Percentiles rank a stretch among this genome's conserved stretches.
phyloP scores from a whole-genome alignment of 257 asterid species.

The Solanum microdontum region DNA sequence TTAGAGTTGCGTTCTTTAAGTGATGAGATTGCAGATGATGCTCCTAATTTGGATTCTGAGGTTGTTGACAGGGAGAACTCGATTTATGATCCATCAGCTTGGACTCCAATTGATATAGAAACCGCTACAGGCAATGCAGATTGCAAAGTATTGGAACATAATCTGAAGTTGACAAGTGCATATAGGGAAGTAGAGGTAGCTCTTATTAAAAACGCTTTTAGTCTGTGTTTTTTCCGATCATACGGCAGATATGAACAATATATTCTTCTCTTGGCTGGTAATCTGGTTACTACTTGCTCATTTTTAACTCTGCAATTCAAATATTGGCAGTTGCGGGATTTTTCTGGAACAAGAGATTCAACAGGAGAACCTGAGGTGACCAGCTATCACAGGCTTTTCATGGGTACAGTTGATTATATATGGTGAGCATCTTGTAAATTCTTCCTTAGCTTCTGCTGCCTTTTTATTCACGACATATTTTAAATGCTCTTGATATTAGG shows the following conservation, averaged over 20 bases:
- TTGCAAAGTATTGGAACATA: slow-evolving; percentile 55
- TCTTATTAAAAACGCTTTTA: neutral
- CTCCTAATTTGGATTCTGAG: slow-evolving; percentile 10
- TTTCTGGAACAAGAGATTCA: slow-evolving; percentile 59
- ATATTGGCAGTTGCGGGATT: slow-evolving; percentile 28
- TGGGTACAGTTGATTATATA: slow-evolving; percentile 91
- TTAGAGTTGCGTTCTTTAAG: slow-evolving; percentile 7
- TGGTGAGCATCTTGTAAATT: slow-evolving; percentile 45
- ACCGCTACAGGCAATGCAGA: slow-evolving; percentile 66
- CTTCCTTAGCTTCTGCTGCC: neutral
- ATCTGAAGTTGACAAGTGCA: slow-evolving; percentile 62
- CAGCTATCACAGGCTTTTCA: slow-evolving; percentile 75
- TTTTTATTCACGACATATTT: neutral
- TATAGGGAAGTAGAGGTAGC: slow-evolving; percentile 73
- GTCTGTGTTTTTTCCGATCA: neutral
- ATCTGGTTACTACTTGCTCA: neutral
- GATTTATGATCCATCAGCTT: slow-evolving; percentile 36
- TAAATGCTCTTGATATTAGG: neutral
- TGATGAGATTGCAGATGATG: slow-evolving; percentile 17
- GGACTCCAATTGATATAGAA: slow-evolving; percentile 81
- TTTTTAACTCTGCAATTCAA: neutral
- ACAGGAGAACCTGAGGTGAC: slow-evolving; percentile 79
- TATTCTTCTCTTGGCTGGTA: neutral
- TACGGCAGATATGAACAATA: neutral
- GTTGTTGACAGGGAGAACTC: slow-evolving; percentile 7